phyloP scores from a whole-genome alignment of 805 yeast genomes.

The Lipomyces kockii region DNA sequence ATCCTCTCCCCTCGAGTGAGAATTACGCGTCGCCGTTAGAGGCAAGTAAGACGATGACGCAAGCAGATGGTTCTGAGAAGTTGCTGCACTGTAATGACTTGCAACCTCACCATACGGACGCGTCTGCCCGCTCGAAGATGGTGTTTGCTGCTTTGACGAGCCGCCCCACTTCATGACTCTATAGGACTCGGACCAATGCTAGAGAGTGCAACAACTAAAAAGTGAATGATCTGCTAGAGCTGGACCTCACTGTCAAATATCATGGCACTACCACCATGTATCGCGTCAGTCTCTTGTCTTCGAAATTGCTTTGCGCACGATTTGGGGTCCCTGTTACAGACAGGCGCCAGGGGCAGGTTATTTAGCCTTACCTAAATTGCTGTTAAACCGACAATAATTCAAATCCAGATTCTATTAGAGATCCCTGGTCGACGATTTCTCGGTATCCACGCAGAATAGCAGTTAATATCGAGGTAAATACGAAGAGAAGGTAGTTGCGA shows the following conservation, averaged over 20 bases:
- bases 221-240: not conserved
- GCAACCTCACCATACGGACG: not conserved
- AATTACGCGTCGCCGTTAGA: not conserved
- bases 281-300: not conserved
- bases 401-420: no score
- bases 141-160: constrained; percentile 15
- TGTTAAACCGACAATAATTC: no score
- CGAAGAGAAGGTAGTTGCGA: no score
- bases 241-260: not conserved
- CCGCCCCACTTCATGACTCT: constrained; percentile 23
- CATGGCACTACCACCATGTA: not conserved
- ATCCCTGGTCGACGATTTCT: no score
- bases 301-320: not conserved
- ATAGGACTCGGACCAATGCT: not conserved
- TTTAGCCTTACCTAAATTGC: no score
- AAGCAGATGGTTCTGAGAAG: not conserved
- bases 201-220: not conserved
- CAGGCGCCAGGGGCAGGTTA: not conserved
- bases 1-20: not conserved
- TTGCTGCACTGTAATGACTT: not conserved
- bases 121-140: not conserved
- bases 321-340: not conserved
- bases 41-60: not conserved
- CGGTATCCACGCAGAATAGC: no score
- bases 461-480: no score